Evolutionary conservation across 2,329 filamentous ascomycete species (phyloP), one percentile per base, ranked within the genome.

Genomic region (Claviceps africana): DNA sequence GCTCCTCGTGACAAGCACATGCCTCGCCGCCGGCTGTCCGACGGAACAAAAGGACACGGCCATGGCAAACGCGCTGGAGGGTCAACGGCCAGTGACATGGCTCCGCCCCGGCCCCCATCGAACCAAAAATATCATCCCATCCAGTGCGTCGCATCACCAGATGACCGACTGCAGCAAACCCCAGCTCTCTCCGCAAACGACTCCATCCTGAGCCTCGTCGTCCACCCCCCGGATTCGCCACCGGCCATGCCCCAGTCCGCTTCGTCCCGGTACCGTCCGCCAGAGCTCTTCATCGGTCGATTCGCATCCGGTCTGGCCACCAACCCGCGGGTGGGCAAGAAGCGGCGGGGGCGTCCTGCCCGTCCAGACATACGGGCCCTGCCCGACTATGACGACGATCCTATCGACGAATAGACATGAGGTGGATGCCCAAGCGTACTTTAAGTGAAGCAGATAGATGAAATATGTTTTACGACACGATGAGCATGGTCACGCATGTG

Each of bases 301-400:
- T 51, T 67, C 43, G 58, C 59, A 6, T 52, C 55, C 48, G 39
- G 39, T 37, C 53, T 33, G 50, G 30, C 22, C 4, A 45, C 39
- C 45, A 48, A 54, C 42, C 53, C 56, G 43, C 54, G 48, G 43
- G 55, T 46, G 21, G 59, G 52, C 47, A 54, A 48, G 39, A 35
- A 25, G 31, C 43, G 48, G 39, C 58, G 60, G 53, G 56, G 58
- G n/a, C 53, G 53, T n/a, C 56, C 55, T 25, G 58, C 56, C 31
- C 59, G 65, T 47, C 65, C 64, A 19, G 61, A 67, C 51, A 64
- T 68, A 51, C 60, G 65, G 49, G 52, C 61, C 19, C 57, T 67
- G 56, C 65, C 65, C 15, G 56, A 64, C 52, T 60, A 64, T 50
- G 55, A 64, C 15, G 62, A 56, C 19, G 65, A 68, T 53, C 64